Conservation (phyloP, 441 rosid species). For the Adansonia gregorii region DNA sequence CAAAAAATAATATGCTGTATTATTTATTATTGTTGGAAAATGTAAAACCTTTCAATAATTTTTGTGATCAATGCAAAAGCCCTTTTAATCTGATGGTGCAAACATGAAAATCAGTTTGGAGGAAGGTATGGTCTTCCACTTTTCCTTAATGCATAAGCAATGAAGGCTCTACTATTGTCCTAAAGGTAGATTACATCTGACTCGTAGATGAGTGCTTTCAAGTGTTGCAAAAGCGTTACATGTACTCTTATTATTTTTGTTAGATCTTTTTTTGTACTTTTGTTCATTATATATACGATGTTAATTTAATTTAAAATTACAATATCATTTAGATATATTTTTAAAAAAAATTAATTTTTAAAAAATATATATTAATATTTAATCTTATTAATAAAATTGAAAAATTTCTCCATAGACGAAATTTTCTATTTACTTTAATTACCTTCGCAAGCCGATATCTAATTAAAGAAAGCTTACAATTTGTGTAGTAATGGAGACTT, state of each 20-base stretch:
- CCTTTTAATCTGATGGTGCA: background rate
- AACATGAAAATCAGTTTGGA: background rate
- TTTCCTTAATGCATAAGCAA: background rate
- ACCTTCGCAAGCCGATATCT: background rate
- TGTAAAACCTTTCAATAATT: background rate
- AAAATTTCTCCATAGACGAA: too few species aligned
- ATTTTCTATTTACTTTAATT: too few species aligned
- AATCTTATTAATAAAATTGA: too few species aligned
- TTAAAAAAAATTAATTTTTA: too few species aligned
- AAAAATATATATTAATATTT: too few species aligned
- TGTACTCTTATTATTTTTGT: background rate
- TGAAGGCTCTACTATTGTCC: background rate
- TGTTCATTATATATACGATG: background rate
- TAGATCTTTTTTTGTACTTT: background rate
- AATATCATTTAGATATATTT: background rate
- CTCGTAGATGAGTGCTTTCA: background rate
- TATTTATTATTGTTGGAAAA: background rate
- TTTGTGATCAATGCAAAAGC: background rate
- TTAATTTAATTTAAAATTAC: background rate
- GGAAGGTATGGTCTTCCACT: background rate
- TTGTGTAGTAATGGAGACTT: background rate
- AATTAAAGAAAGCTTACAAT: background rate
- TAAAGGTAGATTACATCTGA: background rate
- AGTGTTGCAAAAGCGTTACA: background rate
- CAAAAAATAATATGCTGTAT: too few species aligned